Percentiles rank a stretch among this genome's conserved stretches.
Conservation (phyloP, 371 early-diverging fungal species). For the Rhizopus arrhizus region DNA sequence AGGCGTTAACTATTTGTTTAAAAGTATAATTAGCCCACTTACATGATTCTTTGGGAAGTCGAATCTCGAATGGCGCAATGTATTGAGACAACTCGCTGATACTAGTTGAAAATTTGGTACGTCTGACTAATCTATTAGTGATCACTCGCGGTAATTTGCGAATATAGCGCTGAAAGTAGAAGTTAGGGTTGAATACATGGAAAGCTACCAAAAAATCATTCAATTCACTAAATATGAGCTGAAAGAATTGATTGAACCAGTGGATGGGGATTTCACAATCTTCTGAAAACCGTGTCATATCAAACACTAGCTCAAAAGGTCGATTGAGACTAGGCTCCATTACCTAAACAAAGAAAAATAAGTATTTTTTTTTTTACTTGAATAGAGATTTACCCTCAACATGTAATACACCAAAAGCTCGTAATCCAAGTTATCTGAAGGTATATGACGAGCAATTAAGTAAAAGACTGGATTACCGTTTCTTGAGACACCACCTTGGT, state of each 20-base stretch:
- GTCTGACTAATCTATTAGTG: constrained; percentile 57
- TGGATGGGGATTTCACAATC: constrained; percentile 75
- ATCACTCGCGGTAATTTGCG: constrained; percentile 50
- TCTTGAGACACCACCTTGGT: constrained; percentile 78
- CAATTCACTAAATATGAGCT: constrained; percentile 64
- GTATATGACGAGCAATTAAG: constrained; percentile 71
- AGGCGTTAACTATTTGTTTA: not conserved
- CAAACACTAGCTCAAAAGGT: constrained; percentile 79
- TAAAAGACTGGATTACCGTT: constrained; percentile 80
- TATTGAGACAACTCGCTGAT: constrained; percentile 64
- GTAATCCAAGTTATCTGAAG: constrained; percentile 74
- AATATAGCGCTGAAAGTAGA: constrained; percentile 55
- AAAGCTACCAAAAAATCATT: constrained; percentile 47
- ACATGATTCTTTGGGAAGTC: constrained; percentile 73
- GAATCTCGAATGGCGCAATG: constrained; percentile 66
- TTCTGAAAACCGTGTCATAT: constrained; percentile 73
- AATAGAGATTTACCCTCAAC: constrained; percentile 54
- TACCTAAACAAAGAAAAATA: constrained; percentile 30
- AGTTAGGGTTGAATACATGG: constrained; percentile 68
- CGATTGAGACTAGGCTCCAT: constrained; percentile 56
- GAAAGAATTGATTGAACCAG: constrained; percentile 71
- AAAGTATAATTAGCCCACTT: constrained; percentile 13
- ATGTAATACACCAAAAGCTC: constrained; percentile 72
- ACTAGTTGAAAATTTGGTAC: constrained; percentile 58
- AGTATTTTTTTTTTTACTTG: constrained; percentile 38